Conservation (phyloP, 106 monocot genomes). For the Posidonia australis region DNA sequence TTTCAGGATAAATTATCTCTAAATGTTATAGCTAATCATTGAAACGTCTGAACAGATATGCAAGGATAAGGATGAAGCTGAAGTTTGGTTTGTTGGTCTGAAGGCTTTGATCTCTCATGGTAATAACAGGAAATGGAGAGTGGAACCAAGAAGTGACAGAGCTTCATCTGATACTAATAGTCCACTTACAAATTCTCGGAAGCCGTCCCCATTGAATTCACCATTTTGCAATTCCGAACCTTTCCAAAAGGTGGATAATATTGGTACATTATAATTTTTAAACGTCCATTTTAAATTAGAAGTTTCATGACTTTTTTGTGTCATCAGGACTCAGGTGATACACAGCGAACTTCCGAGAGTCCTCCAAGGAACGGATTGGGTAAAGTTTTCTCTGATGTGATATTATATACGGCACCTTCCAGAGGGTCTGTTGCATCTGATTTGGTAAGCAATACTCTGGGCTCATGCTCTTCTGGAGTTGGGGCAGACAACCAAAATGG, state of each 20-base stretch:
- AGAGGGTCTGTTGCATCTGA: constrained; percentile 20
- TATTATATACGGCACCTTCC: constrained; percentile 32
- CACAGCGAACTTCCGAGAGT: constrained; percentile 21
- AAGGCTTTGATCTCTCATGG: constrained; percentile 46
- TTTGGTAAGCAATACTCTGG: constrained; percentile 23
- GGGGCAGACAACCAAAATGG: constrained; percentile 36
- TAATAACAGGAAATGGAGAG: constrained; percentile 28
- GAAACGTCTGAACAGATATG: constrained; percentile 38
- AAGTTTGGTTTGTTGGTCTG: constrained; percentile 71
- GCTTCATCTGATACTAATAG: constrained; percentile 33
- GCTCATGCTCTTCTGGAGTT: constrained; percentile 36
- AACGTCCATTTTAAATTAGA: neutral
- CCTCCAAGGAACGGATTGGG: constrained; percentile 37
- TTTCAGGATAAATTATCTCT: neutral
- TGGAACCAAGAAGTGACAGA: constrained; percentile 38
- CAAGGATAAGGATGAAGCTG: constrained; percentile 79
- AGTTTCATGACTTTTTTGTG: neutral
- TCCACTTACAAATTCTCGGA: constrained; percentile 20
- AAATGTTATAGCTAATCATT: neutral
- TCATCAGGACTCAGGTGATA: constrained; percentile 31
- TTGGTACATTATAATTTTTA: constrained; percentile 1
- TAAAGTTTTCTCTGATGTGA: constrained; percentile 42
- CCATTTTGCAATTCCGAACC: constrained; percentile 24
- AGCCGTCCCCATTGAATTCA: constrained; percentile 16
- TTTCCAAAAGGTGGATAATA: constrained; percentile 29